These are phyloP conservation scores for Pichia sp. DNA, from an alignment of 1,139 yeast genomes.

Conservation along the genomic window DNA sequence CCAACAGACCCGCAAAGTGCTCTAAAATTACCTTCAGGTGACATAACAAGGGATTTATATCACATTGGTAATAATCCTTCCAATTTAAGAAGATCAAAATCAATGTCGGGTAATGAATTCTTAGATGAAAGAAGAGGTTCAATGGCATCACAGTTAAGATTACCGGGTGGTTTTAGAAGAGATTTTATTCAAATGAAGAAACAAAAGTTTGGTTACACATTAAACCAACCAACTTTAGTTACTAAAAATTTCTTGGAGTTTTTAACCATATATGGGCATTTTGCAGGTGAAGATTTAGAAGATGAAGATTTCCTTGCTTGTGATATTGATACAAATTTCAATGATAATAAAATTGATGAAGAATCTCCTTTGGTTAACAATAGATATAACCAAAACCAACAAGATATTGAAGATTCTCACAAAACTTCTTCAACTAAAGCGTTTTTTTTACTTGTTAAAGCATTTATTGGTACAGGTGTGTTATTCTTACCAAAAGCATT, in stretches of 20 bases:
- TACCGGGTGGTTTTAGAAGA: slow-evolving; percentile 78
- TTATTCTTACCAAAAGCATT: slow-evolving; percentile 69
- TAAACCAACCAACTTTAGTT: slow-evolving; percentile 38
- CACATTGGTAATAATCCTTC: slow-evolving; percentile 11
- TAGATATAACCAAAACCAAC: background rate
- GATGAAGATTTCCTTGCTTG: slow-evolving; percentile 59
- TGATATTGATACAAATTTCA: slow-evolving; percentile 35
- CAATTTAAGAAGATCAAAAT: slow-evolving; percentile 25
- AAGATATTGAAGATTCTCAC: background rate
- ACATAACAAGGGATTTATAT: slow-evolving; percentile 58
- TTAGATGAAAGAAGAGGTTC: slow-evolving; percentile 46
- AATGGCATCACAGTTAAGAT: slow-evolving; percentile 59
- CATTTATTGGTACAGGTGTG: slow-evolving; percentile 77
- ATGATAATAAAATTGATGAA: slow-evolving; percentile 35
- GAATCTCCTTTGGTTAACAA: slow-evolving; percentile 37
- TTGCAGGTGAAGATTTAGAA: slow-evolving; percentile 75
- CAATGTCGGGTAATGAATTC: slow-evolving; percentile 24
- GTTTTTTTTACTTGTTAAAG: slow-evolving; percentile 60
- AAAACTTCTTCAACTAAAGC: slow-evolving; percentile 66
- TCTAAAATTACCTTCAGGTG: slow-evolving; percentile 60
- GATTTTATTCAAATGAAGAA: slow-evolving; percentile 44
- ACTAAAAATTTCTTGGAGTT: slow-evolving; percentile 70
- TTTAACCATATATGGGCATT: slow-evolving; percentile 70
- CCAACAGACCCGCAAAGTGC: slow-evolving; percentile 31
- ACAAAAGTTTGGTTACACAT: slow-evolving; percentile 28